Base-by-base conservation (phyloP, 352 stramenopile genomes). In the Globisporangium spiculum region DNA sequence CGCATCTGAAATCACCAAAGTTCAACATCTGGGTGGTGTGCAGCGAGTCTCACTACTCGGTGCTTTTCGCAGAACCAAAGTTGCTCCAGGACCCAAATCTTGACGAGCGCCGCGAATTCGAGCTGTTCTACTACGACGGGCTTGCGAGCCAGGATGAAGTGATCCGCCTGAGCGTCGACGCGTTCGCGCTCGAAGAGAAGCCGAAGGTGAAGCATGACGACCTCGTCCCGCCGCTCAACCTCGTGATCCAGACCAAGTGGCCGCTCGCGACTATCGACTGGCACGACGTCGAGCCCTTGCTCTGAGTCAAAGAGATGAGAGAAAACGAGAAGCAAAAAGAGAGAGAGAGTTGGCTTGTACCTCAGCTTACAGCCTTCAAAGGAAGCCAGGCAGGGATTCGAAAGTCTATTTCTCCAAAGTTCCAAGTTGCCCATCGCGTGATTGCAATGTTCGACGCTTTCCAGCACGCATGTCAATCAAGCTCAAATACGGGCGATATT, bases 41-140 rank as follows among this genome's bases (percentile, higher is more conserved):
- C 73, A 97, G 88, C 54, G 91, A 98, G 74, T 97, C 89, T 36
- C 93, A 98, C 75, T 98, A 97, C 79, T 96, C 91, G 27, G 88
- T 97, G 44, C 68, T 98, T 20, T 97, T 97, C 58, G 75, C 76
- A 0, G 70, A 83, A 20, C 72, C 73, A 3, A 62, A 50, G 53
- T 57, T 70, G 22, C 55, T 88, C 48, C 61, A 44, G 16, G 63
- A 77, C n/a, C 16, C 55, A 3, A 34, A 44, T 10, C 62, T 88
- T 1, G 76, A 79, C 56, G 69, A 78, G 2, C 72, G 63, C 53
- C 36, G 57, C 1, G 66, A 36, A 14, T 55, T 97, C 58, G 89
- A 98, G 41, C 70, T 97, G 54, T 91, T 89, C 52, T 97, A 97
- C 70, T 97, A 87, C 66, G 92, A 98, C 66, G 87, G 78, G 0